A percentile compares a stretch with the other conserved stretches of the same genome.
Conservation (phyloP, 2,329 filamentous ascomycete species). For the Magnaporthiopsis rhizophila region DNA sequence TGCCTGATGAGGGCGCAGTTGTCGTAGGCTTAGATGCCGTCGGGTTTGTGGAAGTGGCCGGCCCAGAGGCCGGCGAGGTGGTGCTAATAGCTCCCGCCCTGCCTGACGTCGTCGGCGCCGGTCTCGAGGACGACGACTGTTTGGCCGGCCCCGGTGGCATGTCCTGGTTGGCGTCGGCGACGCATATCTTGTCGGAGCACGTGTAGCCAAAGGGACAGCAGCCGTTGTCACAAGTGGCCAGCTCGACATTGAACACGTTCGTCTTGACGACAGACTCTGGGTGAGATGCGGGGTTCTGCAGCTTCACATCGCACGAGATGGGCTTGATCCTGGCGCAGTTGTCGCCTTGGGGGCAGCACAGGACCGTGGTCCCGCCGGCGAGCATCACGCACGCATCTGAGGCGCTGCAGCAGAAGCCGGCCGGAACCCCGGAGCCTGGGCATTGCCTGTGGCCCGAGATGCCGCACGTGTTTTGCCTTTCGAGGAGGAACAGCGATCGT, state of each 20-base stretch:
- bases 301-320: conserved; percentile 54
- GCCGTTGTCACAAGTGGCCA: conserved; percentile 48
- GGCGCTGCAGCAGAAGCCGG: conserved; percentile 58
- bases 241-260: conserved; percentile 45
- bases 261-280: conserved; percentile 59
- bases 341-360: conserved; percentile 58
- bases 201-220: conserved; percentile 70
- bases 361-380: conserved; percentile 55
- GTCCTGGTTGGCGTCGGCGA: conserved; percentile 42
- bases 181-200: conserved; percentile 48
- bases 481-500: conserved; percentile 27
- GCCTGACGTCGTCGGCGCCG: conserved; percentile 13
- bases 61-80: conserved; percentile 3
- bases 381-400: conserved; percentile 49
- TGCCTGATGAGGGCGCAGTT: conserved; percentile 12
- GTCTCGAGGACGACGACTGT: conserved; percentile 16
- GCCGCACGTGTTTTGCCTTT: conserved; percentile 41
- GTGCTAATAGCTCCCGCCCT: conserved; percentile 9
- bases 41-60: conserved; percentile 13
- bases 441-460: conserved; percentile 42
- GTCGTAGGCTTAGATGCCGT: conserved; percentile 7
- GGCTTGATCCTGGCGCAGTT: conserved; percentile 54
- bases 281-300: conserved; percentile 53
- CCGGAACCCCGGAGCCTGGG: conserved; percentile 42
- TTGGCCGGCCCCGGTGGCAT: conserved; percentile 17